Base-by-base conservation (phyloP, 352 stramenopile genomes). In the Peronospora belbahrii region DNA sequence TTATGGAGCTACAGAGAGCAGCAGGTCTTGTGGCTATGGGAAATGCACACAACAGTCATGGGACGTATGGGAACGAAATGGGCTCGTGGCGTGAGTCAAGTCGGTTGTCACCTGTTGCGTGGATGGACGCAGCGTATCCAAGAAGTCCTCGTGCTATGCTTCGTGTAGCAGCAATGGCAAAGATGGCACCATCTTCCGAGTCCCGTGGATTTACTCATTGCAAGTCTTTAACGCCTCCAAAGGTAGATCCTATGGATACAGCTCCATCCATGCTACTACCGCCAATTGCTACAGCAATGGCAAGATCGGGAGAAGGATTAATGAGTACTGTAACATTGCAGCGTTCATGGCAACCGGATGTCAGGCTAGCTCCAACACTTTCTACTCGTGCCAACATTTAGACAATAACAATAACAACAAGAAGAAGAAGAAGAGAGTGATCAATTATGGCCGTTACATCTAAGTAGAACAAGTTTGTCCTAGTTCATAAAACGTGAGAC, bases 61-160 rank as follows among this genome's bases (percentile, higher is more conserved):
- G 36, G 14, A 18, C 32, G 5, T 52, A 52, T 28, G 53, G 34
- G 11, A 48, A 20, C 14, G 40, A 58, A 8, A 38, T 61, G 24
- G 51, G 69, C 7, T 24, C 59, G 8, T 67, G 58, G 49, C 46
- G 34, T 9, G 47, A 53, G 17, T 43, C 50, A 28, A 59, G 33
- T 17, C 20, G 46, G 6, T 28, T 64, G 30, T 45, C 57, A 9
- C n/a, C 48, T n/a, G 8, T 39, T 1, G 34, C 35, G 3, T 69
- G 59, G 63, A 50, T 62, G 42, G 42, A 59, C 15, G 47, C 43
- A 30, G 41, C 55, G 18, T 68, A 59, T 33, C 59, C 59, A 18
- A 58, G 54, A 22, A 73, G 63, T 23, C 63, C 63, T 4, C 63
- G 63, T 0, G 59, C 63, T 8, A 73, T 73, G 63, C 63, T 73